Evolutionary conservation across 192 early-diverging fungal genomes (phyloP).

Genomic region (Powellomyces hirtus): DNA sequence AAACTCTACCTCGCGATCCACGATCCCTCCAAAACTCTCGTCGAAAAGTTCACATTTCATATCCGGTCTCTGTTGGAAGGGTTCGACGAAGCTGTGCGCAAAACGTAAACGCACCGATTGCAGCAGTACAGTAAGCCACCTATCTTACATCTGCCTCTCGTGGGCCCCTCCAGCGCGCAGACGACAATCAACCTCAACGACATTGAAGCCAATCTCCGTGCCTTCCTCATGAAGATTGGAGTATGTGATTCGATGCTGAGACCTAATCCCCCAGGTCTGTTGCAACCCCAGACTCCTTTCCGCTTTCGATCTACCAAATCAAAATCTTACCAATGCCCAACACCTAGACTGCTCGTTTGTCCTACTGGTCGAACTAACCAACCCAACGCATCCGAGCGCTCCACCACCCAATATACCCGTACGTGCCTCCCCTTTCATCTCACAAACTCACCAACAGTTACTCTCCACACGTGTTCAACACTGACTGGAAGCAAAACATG

Average conservation of each 20-base stretch:
- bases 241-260: conserved; percentile 22
- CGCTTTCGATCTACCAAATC: neutral
- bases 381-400: conserved; percentile 12
- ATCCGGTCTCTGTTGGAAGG: conserved; percentile 25
- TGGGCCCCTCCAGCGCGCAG: conserved; percentile 15
- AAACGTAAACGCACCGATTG: no score
- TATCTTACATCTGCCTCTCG: neutral
- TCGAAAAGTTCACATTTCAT: conserved; percentile 43
- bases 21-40: conserved; percentile 11
- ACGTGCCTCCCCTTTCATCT: neutral
- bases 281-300: conserved; percentile 8
- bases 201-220: conserved; percentile 26
- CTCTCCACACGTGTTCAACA: no score
- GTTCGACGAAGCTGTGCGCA: conserved; percentile 13
- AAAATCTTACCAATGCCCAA: neutral
- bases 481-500: no score
- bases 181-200: conserved; percentile 24
- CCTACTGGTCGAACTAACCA: conserved; percentile 31
- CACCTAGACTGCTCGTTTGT: conserved; percentile 24
- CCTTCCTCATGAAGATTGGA: conserved; percentile 27
- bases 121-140: neutral
- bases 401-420: neutral
- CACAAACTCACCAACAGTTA: no score
- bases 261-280: no score
- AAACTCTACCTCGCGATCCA: conserved; percentile 37